Base-by-base conservation (phyloP, 495 filamentous ascomycete genomes). In the Hypoxylon trugodes region DNA sequence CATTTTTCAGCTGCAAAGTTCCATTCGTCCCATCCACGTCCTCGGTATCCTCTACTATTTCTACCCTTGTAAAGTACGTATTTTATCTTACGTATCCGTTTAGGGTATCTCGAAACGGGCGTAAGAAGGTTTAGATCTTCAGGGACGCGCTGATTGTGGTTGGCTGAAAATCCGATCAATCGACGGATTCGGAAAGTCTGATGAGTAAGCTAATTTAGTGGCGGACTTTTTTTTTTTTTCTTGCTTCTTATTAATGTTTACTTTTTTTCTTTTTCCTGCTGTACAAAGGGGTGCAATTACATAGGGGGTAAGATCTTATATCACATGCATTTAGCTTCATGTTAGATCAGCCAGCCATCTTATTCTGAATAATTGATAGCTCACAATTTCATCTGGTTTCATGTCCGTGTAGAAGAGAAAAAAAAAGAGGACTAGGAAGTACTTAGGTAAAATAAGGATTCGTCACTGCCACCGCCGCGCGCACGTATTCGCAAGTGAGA, bases 111-210 rank as follows among this genome's bases (percentile, higher is more conserved):
- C n/a, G n/a, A n/a, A n/a, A n/a, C n/a, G n/a, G n/a, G n/a, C n/a
- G n/a, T n/a, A n/a, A n/a, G n/a, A n/a, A n/a, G n/a, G n/a, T n/a
- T n/a, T n/a, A n/a, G 61, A 59, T 65, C 61, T 58, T 43, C 62
- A 66, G 62, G 62, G 40, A 66, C 62, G 37, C 62, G 55, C 43
- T 43, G 21, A 24, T 33, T 28, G 43, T 66, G 62, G 62, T 66
- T 66, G 62, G 62, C 49, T 60, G 9, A 16, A 55, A 50, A 30
- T 6, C 9, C 6, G 16, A 12, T 5, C 10, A 7, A 32, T 56
- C 35, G 49, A 66, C 62, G 33, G 62, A 66, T 66, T 66, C 47
- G 62, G 62, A 53, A 66, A 60, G 16, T 54, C 45, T 60, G 48
- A 32, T 21, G 35, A 13, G 4, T n/a, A 4, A 25, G n/a, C 47